Percentiles rank a stretch among this genome's conserved stretches.
phyloP scores from a whole-genome alignment of 2,329 filamentous ascomycete species.

The Herpotrichia juniperi region DNA sequence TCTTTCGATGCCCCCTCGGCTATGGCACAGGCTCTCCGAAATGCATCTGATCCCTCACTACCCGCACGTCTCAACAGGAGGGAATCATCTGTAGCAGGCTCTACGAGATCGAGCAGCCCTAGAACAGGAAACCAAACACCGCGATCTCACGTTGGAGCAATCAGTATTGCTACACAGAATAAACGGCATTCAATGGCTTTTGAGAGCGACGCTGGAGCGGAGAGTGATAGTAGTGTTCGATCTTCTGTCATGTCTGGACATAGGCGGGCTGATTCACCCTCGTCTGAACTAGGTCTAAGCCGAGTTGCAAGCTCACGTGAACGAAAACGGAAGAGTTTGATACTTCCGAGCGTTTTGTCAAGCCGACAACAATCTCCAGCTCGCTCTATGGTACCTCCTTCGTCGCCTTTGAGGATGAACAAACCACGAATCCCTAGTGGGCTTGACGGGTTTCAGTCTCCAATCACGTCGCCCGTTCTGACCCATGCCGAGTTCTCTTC shows the following conservation, averaged over 20 bases:
- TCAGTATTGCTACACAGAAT: conserved; percentile 64
- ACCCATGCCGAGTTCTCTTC: conserved; percentile 82
- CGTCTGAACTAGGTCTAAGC: conserved; percentile 81
- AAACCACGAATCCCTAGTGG: conserved; percentile 75
- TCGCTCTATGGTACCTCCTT: conserved; percentile 73
- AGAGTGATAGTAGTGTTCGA: conserved; percentile 85
- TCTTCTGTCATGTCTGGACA: conserved; percentile 78
- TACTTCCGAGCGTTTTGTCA: conserved; percentile 79
- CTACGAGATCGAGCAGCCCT: conserved; percentile 87
- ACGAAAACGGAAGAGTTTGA: conserved; percentile 84
- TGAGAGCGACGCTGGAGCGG: conserved; percentile 82
- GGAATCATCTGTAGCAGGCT: conserved; percentile 70
- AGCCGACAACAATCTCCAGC: conserved; percentile 89
- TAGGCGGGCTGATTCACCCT: conserved; percentile 83
- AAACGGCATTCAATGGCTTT: conserved; percentile 79
- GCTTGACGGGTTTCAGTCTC: conserved; percentile 74
- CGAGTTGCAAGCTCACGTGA: conserved; percentile 80
- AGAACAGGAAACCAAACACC: conserved; percentile 84
- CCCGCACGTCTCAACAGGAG: conserved; percentile 54
- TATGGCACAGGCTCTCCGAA: conserved; percentile 62
- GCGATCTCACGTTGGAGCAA: conserved; percentile 73
- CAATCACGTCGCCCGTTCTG: conserved; percentile 87
- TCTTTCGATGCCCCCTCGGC: conserved; percentile 65
- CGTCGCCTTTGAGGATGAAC: conserved; percentile 83
- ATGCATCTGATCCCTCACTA: conserved; percentile 57